Base-by-base conservation (phyloP, 768 basidiomycete genomes). In the Candolleomyces aberdarensis region DNA sequence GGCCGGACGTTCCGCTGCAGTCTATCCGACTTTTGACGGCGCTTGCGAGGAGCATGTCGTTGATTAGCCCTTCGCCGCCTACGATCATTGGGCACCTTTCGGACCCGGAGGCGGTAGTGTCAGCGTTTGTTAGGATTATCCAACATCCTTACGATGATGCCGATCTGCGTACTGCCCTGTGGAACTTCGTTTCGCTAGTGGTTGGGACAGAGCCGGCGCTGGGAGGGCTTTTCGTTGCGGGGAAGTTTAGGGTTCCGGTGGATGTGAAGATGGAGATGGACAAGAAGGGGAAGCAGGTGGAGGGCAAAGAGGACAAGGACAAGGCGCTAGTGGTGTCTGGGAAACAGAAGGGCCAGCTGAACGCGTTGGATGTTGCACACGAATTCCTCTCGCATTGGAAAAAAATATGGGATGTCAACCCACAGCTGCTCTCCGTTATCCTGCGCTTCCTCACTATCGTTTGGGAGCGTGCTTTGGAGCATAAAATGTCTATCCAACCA, bases 131-230 rank as follows among this genome's bases (percentile, higher is more conserved):
- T 2, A 82, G 85, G 20, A 88, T 93, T 40, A 77, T 90, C 6
- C 84, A 86, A 58, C 88, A 93, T 67, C 91, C 92, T 0, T 92
- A 90, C 64, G 89, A 93, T 32, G 92, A 94, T 47, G 77, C 87
- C 19, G 69, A 80, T 8, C 79, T 92, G 36, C 86, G 90, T 19
- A 87, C 83, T 54, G 83, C 89, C 0, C 85, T 92, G 5, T 98
- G 96, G 95, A 83, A 82, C 63, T 89, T 96, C 64, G 86, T 96
- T 43, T 76, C 90, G 0, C 78, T 92, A 17, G 88, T 91, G 1
- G 85, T 96, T 14, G 87, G 92, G 66, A 89, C 88, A 62, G 94
- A 95, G 69, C 94, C 96, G 0, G 93, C 95, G 0, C 78, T 96
- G 5, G 87, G 90, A 2, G 80, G 85, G 57, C 77, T 97, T 29